phyloP scores from a whole-genome alignment of 2,329 filamentous ascomycete species.

The Talaromyces sp. region DNA sequence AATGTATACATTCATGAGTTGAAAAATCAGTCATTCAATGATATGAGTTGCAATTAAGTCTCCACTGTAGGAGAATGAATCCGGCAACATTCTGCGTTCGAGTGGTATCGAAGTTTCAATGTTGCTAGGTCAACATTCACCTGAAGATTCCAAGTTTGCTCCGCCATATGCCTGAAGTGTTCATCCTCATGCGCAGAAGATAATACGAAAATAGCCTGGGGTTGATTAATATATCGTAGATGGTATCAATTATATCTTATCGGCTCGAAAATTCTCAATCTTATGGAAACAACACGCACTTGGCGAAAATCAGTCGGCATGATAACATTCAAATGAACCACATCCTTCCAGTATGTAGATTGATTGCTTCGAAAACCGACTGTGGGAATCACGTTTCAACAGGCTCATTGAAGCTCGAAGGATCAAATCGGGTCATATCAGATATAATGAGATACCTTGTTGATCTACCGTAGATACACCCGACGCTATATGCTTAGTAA shows the following conservation, averaged over 20 bases:
- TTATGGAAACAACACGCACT: too few relatives aligned
- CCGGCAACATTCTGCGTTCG: background rate
- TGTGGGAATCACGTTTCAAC: background rate
- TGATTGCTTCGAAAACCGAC: background rate
- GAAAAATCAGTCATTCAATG: background rate
- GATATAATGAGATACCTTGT: background rate
- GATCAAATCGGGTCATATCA: background rate
- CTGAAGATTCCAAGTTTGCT: background rate
- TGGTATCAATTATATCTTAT: too few relatives aligned
- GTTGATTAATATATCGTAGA: background rate
- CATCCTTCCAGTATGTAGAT: background rate
- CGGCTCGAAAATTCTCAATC: too few relatives aligned
- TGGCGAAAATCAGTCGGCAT: background rate
- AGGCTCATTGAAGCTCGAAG: background rate
- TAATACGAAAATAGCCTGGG: background rate
- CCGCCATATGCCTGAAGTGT: background rate
- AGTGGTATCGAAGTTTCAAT: background rate
- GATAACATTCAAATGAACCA: background rate
- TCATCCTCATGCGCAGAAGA: background rate
- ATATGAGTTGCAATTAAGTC: background rate
- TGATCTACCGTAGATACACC: background rate
- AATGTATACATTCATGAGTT: slow-evolving; percentile 7
- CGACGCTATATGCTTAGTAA: background rate
- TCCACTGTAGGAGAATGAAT: background rate
- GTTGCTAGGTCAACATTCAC: background rate